Evolutionary conservation across 768 basidiomycete genomes (phyloP).

Genomic region (Kwoniella pini): DNA sequence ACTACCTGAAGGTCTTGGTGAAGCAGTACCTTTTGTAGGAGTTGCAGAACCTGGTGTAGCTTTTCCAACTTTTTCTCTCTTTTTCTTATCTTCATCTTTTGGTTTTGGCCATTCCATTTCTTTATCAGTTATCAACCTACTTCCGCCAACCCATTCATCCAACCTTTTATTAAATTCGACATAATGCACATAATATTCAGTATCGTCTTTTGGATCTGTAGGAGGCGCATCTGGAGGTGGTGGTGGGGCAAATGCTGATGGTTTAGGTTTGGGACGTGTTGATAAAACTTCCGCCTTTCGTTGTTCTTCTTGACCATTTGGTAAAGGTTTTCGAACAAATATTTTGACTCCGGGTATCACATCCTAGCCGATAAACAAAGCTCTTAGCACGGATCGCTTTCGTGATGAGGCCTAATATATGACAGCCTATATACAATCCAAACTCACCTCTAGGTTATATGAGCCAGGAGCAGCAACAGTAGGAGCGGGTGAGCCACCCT

Average conservation of each 20-base stretch:
- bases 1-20: slow-evolving; percentile 38
- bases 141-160: slow-evolving; percentile 93
- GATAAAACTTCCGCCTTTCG: slow-evolving; percentile 94
- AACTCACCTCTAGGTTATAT: slow-evolving; percentile 46
- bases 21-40: slow-evolving; percentile 23
- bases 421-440: neutral
- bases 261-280: slow-evolving; percentile 77
- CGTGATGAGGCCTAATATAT: too few species aligned
- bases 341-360: slow-evolving; percentile 94
- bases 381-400: too few species aligned
- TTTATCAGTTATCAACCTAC: slow-evolving; percentile 75
- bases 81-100: slow-evolving; percentile 52
- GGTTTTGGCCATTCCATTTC: slow-evolving; percentile 87
- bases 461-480: slow-evolving; percentile 42
- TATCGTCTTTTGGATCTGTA: slow-evolving; percentile 69
- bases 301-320: slow-evolving; percentile 77
- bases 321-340: slow-evolving; percentile 77
- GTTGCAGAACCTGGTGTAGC: slow-evolving; percentile 30
- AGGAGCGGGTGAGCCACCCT: slow-evolving; percentile 45
- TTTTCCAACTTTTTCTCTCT: slow-evolving; percentile 62
- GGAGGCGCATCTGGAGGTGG: slow-evolving; percentile 58
- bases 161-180: slow-evolving; percentile 98
- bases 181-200: slow-evolving; percentile 98
- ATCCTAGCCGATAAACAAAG: slow-evolving; percentile 59
- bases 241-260: slow-evolving; percentile 49